Base-by-base conservation (phyloP, 225 moss, liverwort and hornwort genomes). In the Pleurozium schreberi region DNA sequence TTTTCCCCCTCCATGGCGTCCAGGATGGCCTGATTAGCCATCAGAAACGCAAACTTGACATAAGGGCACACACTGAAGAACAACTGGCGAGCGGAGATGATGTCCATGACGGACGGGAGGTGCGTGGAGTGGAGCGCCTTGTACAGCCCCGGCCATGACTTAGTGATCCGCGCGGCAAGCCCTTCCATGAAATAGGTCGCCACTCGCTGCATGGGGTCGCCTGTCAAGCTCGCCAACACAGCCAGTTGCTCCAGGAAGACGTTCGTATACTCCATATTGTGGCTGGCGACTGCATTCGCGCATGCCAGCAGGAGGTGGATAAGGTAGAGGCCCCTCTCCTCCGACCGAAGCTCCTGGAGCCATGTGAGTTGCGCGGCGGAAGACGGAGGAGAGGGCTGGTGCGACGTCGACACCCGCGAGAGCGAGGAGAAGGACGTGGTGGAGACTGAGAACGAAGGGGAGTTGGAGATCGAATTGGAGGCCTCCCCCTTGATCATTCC, bases 121-220 rank as follows among this genome's bases (percentile, higher is more conserved):
- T 96, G 95, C 8, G 96, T 97, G 75, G 94, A 90, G 88, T 96
- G 95, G 36, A 97, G 96, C 12, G 97, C 97, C 89, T 95, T 97
- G 90, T 96, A 94, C 12, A 97, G 90, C 15, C 97, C 97, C 9
- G 97, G 97, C 96, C 96, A 97, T 18, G 96, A 91, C 82, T 93
- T 93, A 22, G 97, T 97, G 90, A 95, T 95, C 68, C 97, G 92
- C 62, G 96, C 94, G 18, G 97, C 97, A 4, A 97, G 92, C 30
- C 97, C 97, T 71, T 97, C 95, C 97, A 97, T 97, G 78, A 97
- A 97, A 67, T 97, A 97, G 15, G 97, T 95, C 33, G 97, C 96
- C 90, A 97, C 96, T 38, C 97, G 92, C 86, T 97, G 97, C 97
- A 97, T 96, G 33, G 97, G 95, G 75, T 96, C 97, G 45, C 97